phyloP scores from a whole-genome alignment of 129 eudicot species.

The Centrapalus pauciflorus region DNA sequence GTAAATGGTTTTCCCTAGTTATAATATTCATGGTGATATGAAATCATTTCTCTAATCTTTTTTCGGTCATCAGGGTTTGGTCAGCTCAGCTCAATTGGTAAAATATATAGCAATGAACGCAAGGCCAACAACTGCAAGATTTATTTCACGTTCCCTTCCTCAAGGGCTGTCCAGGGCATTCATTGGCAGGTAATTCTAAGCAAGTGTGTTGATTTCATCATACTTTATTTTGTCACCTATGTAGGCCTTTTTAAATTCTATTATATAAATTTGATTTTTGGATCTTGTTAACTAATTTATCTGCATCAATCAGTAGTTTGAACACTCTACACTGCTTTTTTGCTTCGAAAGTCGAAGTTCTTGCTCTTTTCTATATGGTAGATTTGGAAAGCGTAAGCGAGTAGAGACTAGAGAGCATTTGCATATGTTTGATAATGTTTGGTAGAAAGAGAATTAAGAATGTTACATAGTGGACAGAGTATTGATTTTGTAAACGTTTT shows the following conservation, averaged over 20 bases:
- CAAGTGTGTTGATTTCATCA: background rate
- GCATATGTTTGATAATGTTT: no score
- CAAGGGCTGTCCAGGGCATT: constrained; percentile 88
- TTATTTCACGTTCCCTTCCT: constrained; percentile 81
- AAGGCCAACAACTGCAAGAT: constrained; percentile 77
- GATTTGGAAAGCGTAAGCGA: no score
- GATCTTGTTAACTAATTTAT: background rate
- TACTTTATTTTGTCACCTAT: background rate
- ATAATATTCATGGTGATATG: background rate
- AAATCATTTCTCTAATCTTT: constrained; percentile 11
- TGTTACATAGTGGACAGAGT: no score
- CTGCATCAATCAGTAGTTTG: no score
- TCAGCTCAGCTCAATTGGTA: constrained; percentile 91
- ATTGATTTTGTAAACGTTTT: no score
- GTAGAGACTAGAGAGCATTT: no score
- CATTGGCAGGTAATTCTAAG: constrained; percentile 71
- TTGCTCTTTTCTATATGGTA: no score
- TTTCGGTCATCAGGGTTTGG: constrained; percentile 64
- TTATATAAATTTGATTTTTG: background rate
- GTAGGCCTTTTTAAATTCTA: no score
- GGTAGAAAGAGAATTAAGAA: no score
- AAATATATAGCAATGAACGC: constrained; percentile 86
- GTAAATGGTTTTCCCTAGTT: constrained; percentile 26
- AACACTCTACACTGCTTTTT: no score
- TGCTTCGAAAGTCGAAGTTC: no score